These are phyloP conservation scores for Coriaria nepalensis DNA, from an alignment of 306 rosid genomes.

Conservation along the genomic window DNA sequence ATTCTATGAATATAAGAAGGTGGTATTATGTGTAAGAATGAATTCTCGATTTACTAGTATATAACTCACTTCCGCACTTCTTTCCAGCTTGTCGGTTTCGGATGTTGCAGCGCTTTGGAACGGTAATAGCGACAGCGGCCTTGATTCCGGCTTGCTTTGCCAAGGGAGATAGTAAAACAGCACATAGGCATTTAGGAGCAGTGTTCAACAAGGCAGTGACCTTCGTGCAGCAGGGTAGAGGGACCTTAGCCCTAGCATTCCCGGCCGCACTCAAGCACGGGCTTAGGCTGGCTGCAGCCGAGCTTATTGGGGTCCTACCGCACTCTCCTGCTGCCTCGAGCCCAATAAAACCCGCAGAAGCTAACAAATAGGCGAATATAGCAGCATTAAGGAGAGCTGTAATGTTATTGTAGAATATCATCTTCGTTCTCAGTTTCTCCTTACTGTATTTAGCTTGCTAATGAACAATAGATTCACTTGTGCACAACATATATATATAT, in stretches of 20 bases:
- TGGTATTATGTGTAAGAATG: too few relatives aligned
- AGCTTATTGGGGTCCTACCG: constrained; percentile 60
- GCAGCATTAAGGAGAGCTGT: constrained; percentile 10
- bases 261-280: constrained; percentile 56
- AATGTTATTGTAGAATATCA: neutral
- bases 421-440: neutral
- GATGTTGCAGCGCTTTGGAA: constrained; percentile 85
- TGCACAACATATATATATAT: too few relatives aligned
- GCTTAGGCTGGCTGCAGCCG: constrained; percentile 65
- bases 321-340: constrained; percentile 66
- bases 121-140: constrained; percentile 54
- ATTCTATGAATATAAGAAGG: too few relatives aligned
- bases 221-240: constrained; percentile 55
- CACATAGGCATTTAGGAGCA: constrained; percentile 66
- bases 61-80: constrained; percentile 84
- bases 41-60: too few relatives aligned
- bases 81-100: constrained; percentile 64
- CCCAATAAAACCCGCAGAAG: constrained; percentile 1
- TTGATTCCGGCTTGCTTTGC: constrained; percentile 67
- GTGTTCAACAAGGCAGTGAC: constrained; percentile 45
- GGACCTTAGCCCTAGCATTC: constrained; percentile 38
- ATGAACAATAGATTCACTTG: too few relatives aligned
- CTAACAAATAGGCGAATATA: constrained; percentile 13
- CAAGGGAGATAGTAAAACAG: constrained; percentile 68
- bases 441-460: too few relatives aligned